Evolutionary conservation across 176 grass and related monocot species (phyloP).

Genomic region (Triticum timopheevii): DNA sequence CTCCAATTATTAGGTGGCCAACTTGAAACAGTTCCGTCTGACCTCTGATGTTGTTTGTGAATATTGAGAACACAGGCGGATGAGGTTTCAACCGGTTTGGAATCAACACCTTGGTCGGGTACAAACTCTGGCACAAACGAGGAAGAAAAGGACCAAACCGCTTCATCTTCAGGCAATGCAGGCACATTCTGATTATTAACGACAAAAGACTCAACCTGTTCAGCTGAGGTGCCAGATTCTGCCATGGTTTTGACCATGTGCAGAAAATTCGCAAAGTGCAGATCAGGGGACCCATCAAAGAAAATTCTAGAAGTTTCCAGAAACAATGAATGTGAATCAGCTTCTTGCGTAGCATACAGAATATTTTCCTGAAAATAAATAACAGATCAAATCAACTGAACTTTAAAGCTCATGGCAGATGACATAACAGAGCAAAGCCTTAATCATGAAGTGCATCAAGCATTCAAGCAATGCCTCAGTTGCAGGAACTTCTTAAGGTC

Average conservation of each 20-base stretch:
- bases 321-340: slow-evolving; percentile 77
- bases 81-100: slow-evolving; percentile 19
- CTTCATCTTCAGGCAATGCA: slow-evolving; percentile 59
- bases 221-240: slow-evolving; percentile 57
- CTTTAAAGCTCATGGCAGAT: not conserved
- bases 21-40: slow-evolving; percentile 43
- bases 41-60: slow-evolving; percentile 34
- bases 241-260: slow-evolving; percentile 85
- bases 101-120: slow-evolving; percentile 27
- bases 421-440: slow-evolving; percentile 29
- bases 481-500: not conserved
- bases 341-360: slow-evolving; percentile 51
- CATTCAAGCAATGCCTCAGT: not conserved
- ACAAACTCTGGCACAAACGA: slow-evolving; percentile 18
- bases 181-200: slow-evolving; percentile 82
- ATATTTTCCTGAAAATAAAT: slow-evolving; percentile 70
- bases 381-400: slow-evolving; percentile 31
- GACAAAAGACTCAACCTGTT: slow-evolving; percentile 75
- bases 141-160: slow-evolving; percentile 69
- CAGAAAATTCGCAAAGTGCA: slow-evolving; percentile 88
- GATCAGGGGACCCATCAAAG: slow-evolving; percentile 81
- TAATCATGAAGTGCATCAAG: not conserved
- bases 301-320: slow-evolving; percentile 90
- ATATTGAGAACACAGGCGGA: slow-evolving; percentile 26
- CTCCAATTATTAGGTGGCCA: slow-evolving; percentile 72